Base-by-base conservation (phyloP, 164 flowering plant genomes). In the Piper longum region DNA sequence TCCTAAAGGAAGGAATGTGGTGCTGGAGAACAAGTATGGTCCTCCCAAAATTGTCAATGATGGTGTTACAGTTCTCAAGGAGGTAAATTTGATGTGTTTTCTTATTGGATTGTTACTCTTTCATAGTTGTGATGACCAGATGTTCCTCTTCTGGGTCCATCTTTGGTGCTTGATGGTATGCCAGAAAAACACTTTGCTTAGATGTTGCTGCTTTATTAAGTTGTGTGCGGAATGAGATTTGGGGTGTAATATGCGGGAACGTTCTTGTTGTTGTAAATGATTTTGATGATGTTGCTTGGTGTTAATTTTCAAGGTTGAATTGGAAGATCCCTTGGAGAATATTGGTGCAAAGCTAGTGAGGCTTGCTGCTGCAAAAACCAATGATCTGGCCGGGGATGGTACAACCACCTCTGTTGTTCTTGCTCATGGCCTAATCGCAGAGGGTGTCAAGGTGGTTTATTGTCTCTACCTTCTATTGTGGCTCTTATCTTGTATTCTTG, bases 31-130 rank as follows among this genome's bases (percentile, higher is more conserved):
- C 72, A 91, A 88, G 78, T 88, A 91, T 74, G 95, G 98, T 39
- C 86, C 98, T 13, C 98, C 96, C 13, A 91, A 84, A 77, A 91
- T 91, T 76, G 90, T 88, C 43, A 91, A 91, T 71, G 96, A 91
- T 76, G 98, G 98, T 58, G 96, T 76, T 63, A 82, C 96, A 69
- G 92, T 91, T 4, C 91, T 85, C 64, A 88, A 91, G 72, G 73
- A 91, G 95, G 98, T 88, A 63, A 44, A 17, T 7, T 17, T 7
- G 52, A 3, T 2, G 52, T 48, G 52, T 48, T 48, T 14, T 48
- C 52, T 48, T 13, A 9, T 48, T 48, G 14, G 14, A 48, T 48
- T 48, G 7, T 1, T 26, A 26, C 52, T 12, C 14, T 48, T 48
- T 48, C 52, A 26, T 26, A 26, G 36, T 26, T 48, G 52, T 9